Evolutionary conservation across 2,329 filamentous ascomycete genomes (phyloP), one percentile per base, ranked within the genome.

Genomic region (Epicoccum nigrum): DNA sequence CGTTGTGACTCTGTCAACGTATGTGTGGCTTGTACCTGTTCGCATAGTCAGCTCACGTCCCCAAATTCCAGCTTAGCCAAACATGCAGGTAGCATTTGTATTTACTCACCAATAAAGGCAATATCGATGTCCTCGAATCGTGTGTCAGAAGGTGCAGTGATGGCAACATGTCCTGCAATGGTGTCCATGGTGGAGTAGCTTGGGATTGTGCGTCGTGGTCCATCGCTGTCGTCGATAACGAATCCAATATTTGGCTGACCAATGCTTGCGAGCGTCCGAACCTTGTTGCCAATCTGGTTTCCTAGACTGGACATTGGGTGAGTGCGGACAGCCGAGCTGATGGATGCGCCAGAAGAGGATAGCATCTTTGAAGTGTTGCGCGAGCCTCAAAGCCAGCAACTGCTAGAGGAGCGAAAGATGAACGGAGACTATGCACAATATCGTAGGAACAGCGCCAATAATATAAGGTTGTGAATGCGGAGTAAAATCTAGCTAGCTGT

Each of bases 61-160:
- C 9, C 9, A 12, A 7, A n/a, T 21, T 33, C n/a, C n/a, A 33
- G 51, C 25, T 17, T 34, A 47, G 41, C 31, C 4, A 35, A 38
- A 35, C 30, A 35, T 45, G 35, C 23, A 45, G 13, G 23, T 32
- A 30, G 41, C 34, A 44, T 16, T 23, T 34, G n/a, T 32, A 32
- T 37, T 13, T 38, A 67, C 72, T 56, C 67, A 81, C 82, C 84
- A 55, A 83, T 74, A 48, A 86, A 82, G 3, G 80, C 76, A 59
- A 86, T 84, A 23, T 83, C 78, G 30, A 86, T 70, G 7, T 83
- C 77, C 39, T 86, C 82, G 60, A 86, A 86, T 28, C 73, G 72
- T 3, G 76, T 83, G 42, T 85, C 81, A 39, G 74, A 70, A n/a
- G 75, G 70, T 3, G 79, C 74, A 17, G 74, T 77, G 46, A 86